Conservation (phyloP, 345 rosid species). For the Eucalyptus curtisii region DNA sequence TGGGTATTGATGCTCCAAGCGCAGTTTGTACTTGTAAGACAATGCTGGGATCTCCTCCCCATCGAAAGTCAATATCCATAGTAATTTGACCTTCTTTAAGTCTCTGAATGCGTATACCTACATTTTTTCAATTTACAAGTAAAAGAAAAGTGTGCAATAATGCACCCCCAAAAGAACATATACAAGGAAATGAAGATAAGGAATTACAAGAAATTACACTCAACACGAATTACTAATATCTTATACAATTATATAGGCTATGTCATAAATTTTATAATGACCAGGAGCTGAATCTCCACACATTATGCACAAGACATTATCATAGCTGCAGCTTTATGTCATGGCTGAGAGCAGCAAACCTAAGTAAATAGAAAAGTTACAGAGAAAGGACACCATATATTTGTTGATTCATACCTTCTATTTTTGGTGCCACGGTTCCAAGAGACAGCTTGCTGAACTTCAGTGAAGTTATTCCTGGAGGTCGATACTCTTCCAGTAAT, state of each 20-base stretch:
- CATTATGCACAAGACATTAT: neutral
- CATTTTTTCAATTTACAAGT: neutral
- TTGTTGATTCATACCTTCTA: conserved; percentile 62
- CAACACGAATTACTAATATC: neutral
- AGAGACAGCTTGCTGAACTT: conserved; percentile 78
- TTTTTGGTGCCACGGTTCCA: conserved; percentile 94
- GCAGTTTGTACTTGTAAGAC: conserved; percentile 87
- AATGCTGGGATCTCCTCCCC: conserved; percentile 98
- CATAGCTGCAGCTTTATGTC: neutral
- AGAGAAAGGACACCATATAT: neutral
- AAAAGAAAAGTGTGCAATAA: neutral
- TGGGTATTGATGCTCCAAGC: conserved; percentile 89
- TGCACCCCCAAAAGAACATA: neutral
- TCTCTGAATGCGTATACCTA: conserved; percentile 95
- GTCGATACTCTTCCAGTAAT: conserved; percentile 85
- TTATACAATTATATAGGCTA: neutral
- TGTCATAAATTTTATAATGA: neutral
- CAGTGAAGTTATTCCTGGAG: conserved; percentile 84
- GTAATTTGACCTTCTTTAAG: conserved; percentile 87
- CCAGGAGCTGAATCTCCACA: neutral
- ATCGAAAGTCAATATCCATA: conserved; percentile 93
- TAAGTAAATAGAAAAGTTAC: neutral
- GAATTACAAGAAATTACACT: neutral
- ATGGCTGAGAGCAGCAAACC: neutral
- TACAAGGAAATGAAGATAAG: neutral